These are phyloP conservation scores for Heritiera fomes DNA, from an alignment of 345 rosid genomes.

Conservation along the genomic window DNA sequence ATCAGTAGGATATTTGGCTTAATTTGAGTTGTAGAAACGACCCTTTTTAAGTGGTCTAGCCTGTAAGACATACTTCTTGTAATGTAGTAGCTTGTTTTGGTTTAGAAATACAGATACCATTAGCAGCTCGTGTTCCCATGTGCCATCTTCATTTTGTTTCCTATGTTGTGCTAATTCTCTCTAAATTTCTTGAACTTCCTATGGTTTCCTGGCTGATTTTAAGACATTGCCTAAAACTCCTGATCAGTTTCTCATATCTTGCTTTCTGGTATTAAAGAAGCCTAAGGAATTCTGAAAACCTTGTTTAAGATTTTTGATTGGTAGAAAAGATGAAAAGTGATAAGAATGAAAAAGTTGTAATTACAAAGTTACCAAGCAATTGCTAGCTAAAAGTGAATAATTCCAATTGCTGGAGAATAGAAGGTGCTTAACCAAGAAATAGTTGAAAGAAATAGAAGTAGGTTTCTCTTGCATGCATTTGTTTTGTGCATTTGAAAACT, in stretches of 20 bases:
- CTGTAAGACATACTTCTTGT: constrained; percentile 9
- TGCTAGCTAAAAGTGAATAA: no score
- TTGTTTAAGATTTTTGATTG: no score
- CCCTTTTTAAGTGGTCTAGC: constrained; percentile 8
- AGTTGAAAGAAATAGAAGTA: no score
- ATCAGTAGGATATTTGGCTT: constrained; percentile 4
- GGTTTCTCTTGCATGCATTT: no score
- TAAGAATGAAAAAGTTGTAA: no score
- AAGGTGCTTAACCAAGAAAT: background rate
- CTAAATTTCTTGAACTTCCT: background rate
- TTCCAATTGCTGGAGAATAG: background rate
- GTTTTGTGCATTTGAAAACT: no score
- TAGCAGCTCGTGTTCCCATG: background rate
- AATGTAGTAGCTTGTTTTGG: background rate
- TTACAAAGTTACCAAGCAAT: no score
- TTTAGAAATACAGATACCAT: constrained; percentile 10
- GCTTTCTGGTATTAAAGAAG: background rate
- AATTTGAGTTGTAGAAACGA: background rate
- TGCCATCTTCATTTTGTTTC: background rate
- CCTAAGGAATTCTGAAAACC: background rate
- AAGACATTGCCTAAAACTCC: background rate
- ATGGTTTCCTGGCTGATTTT: background rate
- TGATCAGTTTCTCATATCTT: background rate
- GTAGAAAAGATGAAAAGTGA: no score
- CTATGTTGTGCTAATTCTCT: background rate